Percentiles rank a stretch among this genome's conserved stretches.
Conservation (phyloP, 2,329 filamentous ascomycete genomes). For the Epichloe sibirici region DNA sequence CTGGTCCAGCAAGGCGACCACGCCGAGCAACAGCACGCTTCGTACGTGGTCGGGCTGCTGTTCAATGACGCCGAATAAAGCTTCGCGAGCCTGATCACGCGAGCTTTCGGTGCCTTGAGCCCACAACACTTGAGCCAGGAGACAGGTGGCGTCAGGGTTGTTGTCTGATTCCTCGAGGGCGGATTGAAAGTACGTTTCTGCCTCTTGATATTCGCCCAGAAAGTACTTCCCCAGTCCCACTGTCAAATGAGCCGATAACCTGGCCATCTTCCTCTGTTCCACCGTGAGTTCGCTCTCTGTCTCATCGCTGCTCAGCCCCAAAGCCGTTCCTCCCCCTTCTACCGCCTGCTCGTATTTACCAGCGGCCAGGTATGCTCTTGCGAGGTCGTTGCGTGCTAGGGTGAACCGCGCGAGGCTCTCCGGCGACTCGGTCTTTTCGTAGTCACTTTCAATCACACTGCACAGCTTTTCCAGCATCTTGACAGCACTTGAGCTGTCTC, state of each 20-base stretch:
- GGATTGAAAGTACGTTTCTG: constrained; percentile 67
- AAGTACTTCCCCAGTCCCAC: constrained; percentile 76
- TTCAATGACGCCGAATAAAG: constrained; percentile 72
- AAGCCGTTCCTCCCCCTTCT: constrained; percentile 67
- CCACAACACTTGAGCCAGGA: constrained; percentile 88
- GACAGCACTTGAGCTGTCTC: constrained; percentile 54
- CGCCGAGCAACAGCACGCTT: constrained; percentile 68
- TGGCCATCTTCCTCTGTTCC: constrained; percentile 55
- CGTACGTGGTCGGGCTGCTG: constrained; percentile 62
- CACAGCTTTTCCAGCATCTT: constrained; percentile 55
- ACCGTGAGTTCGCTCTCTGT: constrained; percentile 51
- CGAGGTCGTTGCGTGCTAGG: constrained; percentile 74
- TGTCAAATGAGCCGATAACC: constrained; percentile 76
- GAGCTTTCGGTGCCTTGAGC: constrained; percentile 68
- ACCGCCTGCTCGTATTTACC: constrained; percentile 54
- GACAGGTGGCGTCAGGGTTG: constrained; percentile 73
- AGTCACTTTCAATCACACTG: constrained; percentile 61
- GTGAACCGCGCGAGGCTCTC: constrained; percentile 65
- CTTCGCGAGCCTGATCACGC: constrained; percentile 61
- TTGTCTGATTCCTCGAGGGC: constrained; percentile 65
- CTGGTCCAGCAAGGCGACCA: constrained; percentile 69
- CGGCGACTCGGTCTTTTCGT: constrained; percentile 70
- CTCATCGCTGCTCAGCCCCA: constrained; percentile 66
- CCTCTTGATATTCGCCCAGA: constrained; percentile 48
- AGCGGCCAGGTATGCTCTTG: constrained; percentile 66